Percentiles rank a stretch among this genome's conserved stretches.
Conservation (phyloP, 2,329 filamentous ascomycete species). For the Orbilia blumenaviensis region DNA sequence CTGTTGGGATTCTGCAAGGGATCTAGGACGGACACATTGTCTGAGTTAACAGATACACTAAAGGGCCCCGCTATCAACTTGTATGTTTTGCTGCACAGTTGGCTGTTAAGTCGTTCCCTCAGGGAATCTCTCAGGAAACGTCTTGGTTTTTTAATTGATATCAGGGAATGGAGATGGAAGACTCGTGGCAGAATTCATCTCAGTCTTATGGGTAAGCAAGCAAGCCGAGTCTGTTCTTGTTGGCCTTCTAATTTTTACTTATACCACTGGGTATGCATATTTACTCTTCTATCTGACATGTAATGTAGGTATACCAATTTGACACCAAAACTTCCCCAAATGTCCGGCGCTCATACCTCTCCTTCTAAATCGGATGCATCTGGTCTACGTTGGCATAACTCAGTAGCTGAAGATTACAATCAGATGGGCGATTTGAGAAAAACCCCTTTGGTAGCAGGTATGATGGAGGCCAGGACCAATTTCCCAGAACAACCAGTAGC, state of each 20-base stretch:
- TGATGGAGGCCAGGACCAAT: constrained; percentile 26
- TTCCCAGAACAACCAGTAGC: constrained; percentile 14
- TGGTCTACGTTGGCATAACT: constrained; percentile 50
- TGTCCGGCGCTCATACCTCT: constrained; percentile 16
- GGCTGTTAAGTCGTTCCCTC: not conserved
- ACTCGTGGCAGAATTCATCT: constrained; percentile 45
- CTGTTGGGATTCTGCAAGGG: constrained; percentile 10
- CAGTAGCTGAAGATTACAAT: constrained; percentile 44
- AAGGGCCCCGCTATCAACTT: not conserved
- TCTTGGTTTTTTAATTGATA: not conserved
- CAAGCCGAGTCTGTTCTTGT: too few species aligned
- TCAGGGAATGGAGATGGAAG: constrained; percentile 23
- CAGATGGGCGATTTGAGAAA: constrained; percentile 23
- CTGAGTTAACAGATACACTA: not conserved
- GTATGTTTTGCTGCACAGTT: constrained; percentile 8
- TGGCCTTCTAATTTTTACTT: not conserved
- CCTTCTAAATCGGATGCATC: constrained; percentile 33
- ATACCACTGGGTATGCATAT: not conserved
- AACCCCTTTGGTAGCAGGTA: constrained; percentile 23
- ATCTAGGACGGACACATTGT: not conserved
- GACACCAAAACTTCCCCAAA: constrained; percentile 25
- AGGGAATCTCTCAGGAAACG: not conserved
- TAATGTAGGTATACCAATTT: constrained; percentile 19
- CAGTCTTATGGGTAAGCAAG: constrained; percentile 46
- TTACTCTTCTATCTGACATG: not conserved